Conservation (phyloP, 306 rosid species). For the Castanea crenata region DNA sequence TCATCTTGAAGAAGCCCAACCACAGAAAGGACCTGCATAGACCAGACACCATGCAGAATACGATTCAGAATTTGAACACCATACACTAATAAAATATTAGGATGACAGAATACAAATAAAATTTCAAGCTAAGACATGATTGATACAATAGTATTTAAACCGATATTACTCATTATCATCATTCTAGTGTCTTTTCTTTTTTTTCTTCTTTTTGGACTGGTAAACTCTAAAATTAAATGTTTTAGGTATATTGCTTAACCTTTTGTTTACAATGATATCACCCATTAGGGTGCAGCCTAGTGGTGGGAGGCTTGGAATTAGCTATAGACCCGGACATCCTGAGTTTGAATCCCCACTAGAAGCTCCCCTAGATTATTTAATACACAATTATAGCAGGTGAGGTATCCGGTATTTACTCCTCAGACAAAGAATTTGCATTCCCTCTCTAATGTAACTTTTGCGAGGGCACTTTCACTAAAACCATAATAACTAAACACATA, state of each 20-base stretch:
- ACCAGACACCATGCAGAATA: background rate
- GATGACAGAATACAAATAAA: background rate
- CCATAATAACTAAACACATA: too few relatives aligned
- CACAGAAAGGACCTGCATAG: constrained; percentile 51
- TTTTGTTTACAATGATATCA: background rate
- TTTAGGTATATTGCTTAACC: background rate
- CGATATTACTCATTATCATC: background rate
- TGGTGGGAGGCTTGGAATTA: too few relatives aligned
- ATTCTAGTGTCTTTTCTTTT: background rate
- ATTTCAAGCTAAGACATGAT: background rate
- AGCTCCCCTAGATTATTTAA: too few relatives aligned
- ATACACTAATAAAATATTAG: background rate
- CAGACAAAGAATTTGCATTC: too few relatives aligned
- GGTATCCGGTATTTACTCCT: too few relatives aligned
- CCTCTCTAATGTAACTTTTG: too few relatives aligned
- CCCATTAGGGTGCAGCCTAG: too few relatives aligned
- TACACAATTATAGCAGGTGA: too few relatives aligned
- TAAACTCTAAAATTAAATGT: background rate
- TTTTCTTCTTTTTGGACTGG: background rate
- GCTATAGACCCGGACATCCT: too few relatives aligned
- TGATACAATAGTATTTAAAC: background rate
- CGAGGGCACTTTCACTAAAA: too few relatives aligned
- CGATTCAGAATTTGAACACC: background rate
- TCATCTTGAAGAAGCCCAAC: constrained; percentile 72
- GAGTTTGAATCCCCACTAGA: too few relatives aligned